phyloP scores from a whole-genome alignment of 768 basidiomycete species.

The Boletus edulis region DNA sequence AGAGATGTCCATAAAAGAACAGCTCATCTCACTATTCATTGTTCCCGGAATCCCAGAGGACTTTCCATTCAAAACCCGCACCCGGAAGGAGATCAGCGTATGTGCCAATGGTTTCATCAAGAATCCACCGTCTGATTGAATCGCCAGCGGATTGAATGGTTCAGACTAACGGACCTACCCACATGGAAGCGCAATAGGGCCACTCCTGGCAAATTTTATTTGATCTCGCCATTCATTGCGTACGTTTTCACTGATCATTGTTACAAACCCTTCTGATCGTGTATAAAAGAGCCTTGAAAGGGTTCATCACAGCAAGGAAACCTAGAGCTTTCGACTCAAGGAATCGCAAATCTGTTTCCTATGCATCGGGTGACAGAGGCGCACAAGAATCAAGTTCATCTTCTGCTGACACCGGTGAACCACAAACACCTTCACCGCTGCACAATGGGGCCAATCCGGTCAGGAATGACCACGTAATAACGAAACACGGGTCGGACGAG shows the following conservation, averaged over 20 bases:
- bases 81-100: constrained; percentile 98
- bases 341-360: constrained; percentile 35
- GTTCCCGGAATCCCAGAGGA: constrained; percentile 87
- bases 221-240: constrained; percentile 93
- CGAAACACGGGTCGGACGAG: constrained; percentile 35
- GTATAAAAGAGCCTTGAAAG: constrained; percentile 43
- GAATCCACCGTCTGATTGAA: constrained; percentile 8
- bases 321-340: constrained; percentile 40
- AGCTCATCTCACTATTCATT: constrained; percentile 88
- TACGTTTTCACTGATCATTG: constrained; percentile 35
- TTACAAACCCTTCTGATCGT: constrained; percentile 2
- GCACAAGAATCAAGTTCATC: constrained; percentile 68
- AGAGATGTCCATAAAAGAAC: constrained; percentile 85
- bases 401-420: constrained; percentile 57
- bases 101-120: constrained; percentile 24
- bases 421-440: constrained; percentile 62
- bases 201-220: constrained; percentile 80
- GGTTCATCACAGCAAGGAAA: constrained; percentile 64
- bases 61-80: constrained; percentile 87
- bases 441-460: constrained; percentile 41
- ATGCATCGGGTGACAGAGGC: constrained; percentile 30
- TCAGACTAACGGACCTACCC: constrained; percentile 82
- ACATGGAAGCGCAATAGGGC: constrained; percentile 85
- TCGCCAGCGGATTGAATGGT: constrained; percentile 93
- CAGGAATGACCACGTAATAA: constrained; percentile 12